Evolutionary conservation across 2,329 filamentous ascomycete species (phyloP), one percentile per base, ranked within the genome.

Genomic region (Fusarium annulatum): DNA sequence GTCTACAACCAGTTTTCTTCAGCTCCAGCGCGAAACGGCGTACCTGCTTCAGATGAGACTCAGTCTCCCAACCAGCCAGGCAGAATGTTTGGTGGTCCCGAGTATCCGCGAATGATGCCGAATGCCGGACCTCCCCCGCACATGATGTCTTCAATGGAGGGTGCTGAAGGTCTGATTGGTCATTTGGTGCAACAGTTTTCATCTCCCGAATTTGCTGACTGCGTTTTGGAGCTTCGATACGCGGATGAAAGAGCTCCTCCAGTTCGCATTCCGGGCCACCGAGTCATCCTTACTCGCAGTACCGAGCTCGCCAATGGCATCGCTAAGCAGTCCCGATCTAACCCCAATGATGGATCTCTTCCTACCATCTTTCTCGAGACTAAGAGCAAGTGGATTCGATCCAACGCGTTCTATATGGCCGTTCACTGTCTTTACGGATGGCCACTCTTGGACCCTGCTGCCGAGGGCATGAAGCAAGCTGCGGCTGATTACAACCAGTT

Each of bases 391-490:
- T 90, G 87, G 81, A 79, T 90, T 34, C 85, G 86, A 30, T 84
- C 87, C 7, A 88, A 90, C 75, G 83, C 87, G 3, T 90, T 90
- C 78, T 88, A 86, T 80, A 85, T 85, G 78, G 87, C 87, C 4
- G 81, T 88, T n/a, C 88, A 90, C 75, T 84, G 86, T 49, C 82
- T 91, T 9, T 91, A 91, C 71, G 86, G 88, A 36, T 83, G 85
- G 62, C 86, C 87, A 1, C 82, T 90, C 9, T 81, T 89, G 39
- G 78, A 77, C 4, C 79, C 79, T 2, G 79, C 78, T 33, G 78
- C 74, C 33, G 72, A 71, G 39, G 72, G 73, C 14, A 57, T 74
- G 30, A 78, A 82, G 28, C 76, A 79, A 16, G 79, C 81, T 5
- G 75, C 83, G 36, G 78, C 79, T 0, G 76, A 84, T 76, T 81